Conservation (phyloP, 768 basidiomycete genomes). For the Pleurotus pulmonarius region DNA sequence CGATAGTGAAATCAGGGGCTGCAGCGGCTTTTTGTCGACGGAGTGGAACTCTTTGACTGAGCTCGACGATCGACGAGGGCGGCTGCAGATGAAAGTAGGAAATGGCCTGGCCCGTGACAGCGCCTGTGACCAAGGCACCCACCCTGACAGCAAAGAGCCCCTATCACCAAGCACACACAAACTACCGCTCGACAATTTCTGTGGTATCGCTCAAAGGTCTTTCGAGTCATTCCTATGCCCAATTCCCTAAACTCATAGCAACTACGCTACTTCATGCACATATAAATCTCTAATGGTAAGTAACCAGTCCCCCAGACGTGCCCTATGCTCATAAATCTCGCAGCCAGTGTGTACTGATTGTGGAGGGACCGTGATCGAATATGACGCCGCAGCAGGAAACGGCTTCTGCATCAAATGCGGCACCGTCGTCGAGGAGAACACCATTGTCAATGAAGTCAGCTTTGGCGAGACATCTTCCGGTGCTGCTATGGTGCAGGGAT, state of each 20-base stretch:
- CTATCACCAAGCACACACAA: too few relatives aligned
- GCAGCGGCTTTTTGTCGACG: too few relatives aligned
- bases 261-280: neutral
- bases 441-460: constrained; percentile 89
- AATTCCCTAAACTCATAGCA: constrained; percentile 4
- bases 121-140: too few relatives aligned
- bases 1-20: neutral
- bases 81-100: neutral
- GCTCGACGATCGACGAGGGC: neutral
- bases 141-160: too few relatives aligned
- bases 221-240: constrained; percentile 1
- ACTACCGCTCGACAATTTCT: too few relatives aligned
- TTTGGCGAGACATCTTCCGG: constrained; percentile 94
- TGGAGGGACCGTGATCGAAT: constrained; percentile 81
- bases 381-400: constrained; percentile 79
- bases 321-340: too few relatives aligned
- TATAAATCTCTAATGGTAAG: neutral
- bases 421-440: constrained; percentile 88
- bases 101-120: too few relatives aligned
- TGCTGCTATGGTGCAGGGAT: constrained; percentile 93
- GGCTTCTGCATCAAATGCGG: constrained; percentile 86
- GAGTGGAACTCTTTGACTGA: too few relatives aligned
- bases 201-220: neutral
- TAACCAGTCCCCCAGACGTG: too few relatives aligned
- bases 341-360: constrained; percentile 73